Evolutionary conservation across 345 rosid species (phyloP), one percentile per base, ranked within the genome.

Genomic region (Rubroshorea leprosula): DNA sequence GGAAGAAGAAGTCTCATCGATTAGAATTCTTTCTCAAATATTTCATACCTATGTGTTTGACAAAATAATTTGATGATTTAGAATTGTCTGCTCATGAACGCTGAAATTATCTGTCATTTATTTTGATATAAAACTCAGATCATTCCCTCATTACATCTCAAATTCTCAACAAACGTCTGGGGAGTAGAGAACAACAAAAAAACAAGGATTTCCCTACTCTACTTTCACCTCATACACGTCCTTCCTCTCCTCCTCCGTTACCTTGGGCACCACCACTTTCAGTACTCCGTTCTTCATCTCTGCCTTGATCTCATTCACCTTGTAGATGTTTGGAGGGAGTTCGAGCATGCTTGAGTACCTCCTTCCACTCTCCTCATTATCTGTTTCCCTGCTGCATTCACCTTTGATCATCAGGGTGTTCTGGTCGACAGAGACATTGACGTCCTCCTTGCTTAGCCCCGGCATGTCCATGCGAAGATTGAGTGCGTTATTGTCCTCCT

Each of bases 231-330:
- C n/a, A 14, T 44, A 44, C 4, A 83, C 89, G 54, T 79, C 69
- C 47, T 51, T 55, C 59, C 80, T 64, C 69, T 83, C 90, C 13
- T 83, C 82, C 19, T 76, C 89, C 61, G 82, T 82, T 39, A 78
- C 77, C 83, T 84, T 91, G 0, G 98, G 90, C 62, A 91, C 74
- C 24, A 73, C 68, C 38, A 91, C 90, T 63, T 73, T 88, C 78
- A 91, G 27, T 23, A 88, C 96, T 0, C 96, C 96, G 31, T 88
- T 75, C 76, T 82, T 91, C 96, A 91, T 88, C 84, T 85, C 96
- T 2, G 98, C 95, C 71, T 77, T 83, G 16, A 89, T 85, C 72
- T 76, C 73, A 18, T 80, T 84, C 0, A 66, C 55, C 75, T 58
- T 76, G 61, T 58, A 80, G 3, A 48, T 22, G 20, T 66, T 71